Evolutionary conservation across 2,329 filamentous ascomycete genomes (phyloP).

Genomic region (Teratosphaeria pseudoeucalypti): DNA sequence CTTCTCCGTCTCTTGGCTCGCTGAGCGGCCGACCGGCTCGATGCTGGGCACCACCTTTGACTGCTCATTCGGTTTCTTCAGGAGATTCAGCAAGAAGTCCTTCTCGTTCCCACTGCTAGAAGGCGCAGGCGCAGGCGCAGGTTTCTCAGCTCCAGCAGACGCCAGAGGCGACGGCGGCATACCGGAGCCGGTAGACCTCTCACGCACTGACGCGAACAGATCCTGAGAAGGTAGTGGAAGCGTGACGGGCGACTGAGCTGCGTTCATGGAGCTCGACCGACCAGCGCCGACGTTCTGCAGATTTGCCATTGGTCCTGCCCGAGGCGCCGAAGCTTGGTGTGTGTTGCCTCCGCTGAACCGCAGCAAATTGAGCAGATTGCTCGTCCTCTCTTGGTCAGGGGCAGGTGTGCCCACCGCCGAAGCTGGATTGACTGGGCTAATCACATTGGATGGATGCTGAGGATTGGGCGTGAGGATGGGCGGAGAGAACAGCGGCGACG

Average conservation of each 20-base stretch:
- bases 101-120: constrained; percentile 52
- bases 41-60: constrained; percentile 23
- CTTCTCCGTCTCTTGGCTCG: constrained; percentile 6
- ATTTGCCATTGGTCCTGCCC: constrained; percentile 25
- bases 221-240: constrained; percentile 44
- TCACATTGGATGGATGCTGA: constrained; percentile 46
- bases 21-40: constrained; percentile 2
- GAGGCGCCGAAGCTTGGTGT: constrained; percentile 14
- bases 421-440: constrained; percentile 45
- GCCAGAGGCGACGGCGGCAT: constrained; percentile 22
- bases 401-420: constrained; percentile 29
- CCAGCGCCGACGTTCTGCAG: constrained; percentile 24
- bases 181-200: constrained; percentile 30
- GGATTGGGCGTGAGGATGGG: constrained; percentile 44
- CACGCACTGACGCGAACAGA: constrained; percentile 46
- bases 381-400: constrained; percentile 27
- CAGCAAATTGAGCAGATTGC: constrained; percentile 52
- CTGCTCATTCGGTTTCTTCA: constrained; percentile 52
- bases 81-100: constrained; percentile 72
- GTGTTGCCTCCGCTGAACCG: constrained; percentile 45
- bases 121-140: constrained; percentile 1
- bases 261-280: constrained; percentile 1
- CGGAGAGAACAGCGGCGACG: constrained; percentile 49
- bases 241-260: background rate
- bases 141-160: constrained; percentile 15